Evolutionary conservation across 805 yeast species (phyloP).

Genomic region (Lachancea meyersii): DNA sequence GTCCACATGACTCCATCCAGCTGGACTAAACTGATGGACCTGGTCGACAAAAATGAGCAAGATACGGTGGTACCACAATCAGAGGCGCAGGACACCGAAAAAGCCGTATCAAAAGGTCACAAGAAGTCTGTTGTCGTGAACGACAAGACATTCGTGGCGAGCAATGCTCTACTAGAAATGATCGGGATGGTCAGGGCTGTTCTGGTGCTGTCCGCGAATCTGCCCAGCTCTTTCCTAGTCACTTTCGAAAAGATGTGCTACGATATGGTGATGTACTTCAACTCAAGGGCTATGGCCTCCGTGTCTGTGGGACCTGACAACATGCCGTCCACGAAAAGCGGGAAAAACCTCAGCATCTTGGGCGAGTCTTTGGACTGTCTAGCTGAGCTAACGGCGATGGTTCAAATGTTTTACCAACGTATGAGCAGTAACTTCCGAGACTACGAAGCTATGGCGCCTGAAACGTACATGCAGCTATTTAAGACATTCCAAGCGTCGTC

Average conservation of each 20-base stretch:
- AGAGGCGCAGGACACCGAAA: neutral
- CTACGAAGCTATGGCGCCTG: slow-evolving; percentile 19
- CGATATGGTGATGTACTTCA: slow-evolving; percentile 46
- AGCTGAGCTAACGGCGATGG: slow-evolving; percentile 30
- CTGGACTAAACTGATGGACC: slow-evolving; percentile 41
- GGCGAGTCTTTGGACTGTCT: slow-evolving; percentile 40
- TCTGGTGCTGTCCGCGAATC: slow-evolving; percentile 48
- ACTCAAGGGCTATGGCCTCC: slow-evolving; percentile 37
- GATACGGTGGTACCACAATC: slow-evolving; percentile 10
- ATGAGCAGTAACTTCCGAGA: slow-evolving; percentile 19
- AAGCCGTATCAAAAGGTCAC: slow-evolving; percentile 22
- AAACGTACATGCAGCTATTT: slow-evolving; percentile 20
- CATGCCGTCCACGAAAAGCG: slow-evolving; percentile 18
- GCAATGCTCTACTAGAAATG: slow-evolving; percentile 41
- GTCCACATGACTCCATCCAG: slow-evolving; percentile 40
- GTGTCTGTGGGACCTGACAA: slow-evolving; percentile 21
- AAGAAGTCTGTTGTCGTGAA: slow-evolving; percentile 42
- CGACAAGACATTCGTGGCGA: slow-evolving; percentile 52
- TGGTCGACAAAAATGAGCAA: neutral
- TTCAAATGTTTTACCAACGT: slow-evolving; percentile 28
- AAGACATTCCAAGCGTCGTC: slow-evolving; percentile 25
- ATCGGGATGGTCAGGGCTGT: slow-evolving; percentile 44
- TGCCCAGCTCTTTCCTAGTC: slow-evolving; percentile 38
- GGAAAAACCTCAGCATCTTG: slow-evolving; percentile 37
- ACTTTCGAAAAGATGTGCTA: slow-evolving; percentile 39